Evolutionary conservation across 108 stramenopile species (phyloP).

Genomic region (Skeletonema menzelii): DNA sequence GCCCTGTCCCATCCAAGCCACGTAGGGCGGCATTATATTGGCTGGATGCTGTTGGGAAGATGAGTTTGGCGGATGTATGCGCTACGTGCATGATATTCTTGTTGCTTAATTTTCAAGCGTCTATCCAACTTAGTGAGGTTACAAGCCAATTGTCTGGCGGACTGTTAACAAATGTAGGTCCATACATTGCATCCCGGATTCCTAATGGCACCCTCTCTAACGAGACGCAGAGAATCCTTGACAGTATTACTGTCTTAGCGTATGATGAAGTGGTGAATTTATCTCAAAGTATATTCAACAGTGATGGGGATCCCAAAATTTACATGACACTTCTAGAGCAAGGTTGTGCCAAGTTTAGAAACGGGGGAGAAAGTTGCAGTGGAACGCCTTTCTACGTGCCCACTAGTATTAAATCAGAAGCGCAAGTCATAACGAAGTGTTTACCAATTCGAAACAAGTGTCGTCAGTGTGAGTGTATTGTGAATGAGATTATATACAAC

Average conservation of each 20-base stretch:
- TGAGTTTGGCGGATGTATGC: conserved; percentile 7
- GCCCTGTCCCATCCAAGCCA: background rate
- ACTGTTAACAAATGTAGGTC: conserved; percentile 7
- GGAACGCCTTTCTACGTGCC: conserved; percentile 19
- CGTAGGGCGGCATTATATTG: conserved; percentile 9
- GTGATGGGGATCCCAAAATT: conserved; percentile 14
- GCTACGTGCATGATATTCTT: conserved; percentile 20
- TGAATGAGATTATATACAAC: conserved; percentile 14
- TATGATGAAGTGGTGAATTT: conserved; percentile 14
- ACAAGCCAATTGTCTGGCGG: background rate
- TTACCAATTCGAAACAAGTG: conserved; percentile 12
- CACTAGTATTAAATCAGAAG: background rate
- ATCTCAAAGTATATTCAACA: conserved; percentile 12
- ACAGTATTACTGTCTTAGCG: background rate
- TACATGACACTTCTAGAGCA: background rate
- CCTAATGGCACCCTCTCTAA: conserved; percentile 8
- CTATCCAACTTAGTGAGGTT: background rate
- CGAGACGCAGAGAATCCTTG: background rate
- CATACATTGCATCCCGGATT: background rate
- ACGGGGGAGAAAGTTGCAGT: conserved; percentile 1
- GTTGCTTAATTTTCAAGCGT: conserved; percentile 2
- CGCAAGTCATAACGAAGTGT: conserved; percentile 7
- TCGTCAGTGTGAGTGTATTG: conserved; percentile 12
- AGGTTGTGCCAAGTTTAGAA: conserved; percentile 8
- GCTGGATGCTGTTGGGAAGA: conserved; percentile 17